Evolutionary conservation across 2,329 filamentous ascomycete species (phyloP).

Genomic region (Aureobasidium uvarum): DNA sequence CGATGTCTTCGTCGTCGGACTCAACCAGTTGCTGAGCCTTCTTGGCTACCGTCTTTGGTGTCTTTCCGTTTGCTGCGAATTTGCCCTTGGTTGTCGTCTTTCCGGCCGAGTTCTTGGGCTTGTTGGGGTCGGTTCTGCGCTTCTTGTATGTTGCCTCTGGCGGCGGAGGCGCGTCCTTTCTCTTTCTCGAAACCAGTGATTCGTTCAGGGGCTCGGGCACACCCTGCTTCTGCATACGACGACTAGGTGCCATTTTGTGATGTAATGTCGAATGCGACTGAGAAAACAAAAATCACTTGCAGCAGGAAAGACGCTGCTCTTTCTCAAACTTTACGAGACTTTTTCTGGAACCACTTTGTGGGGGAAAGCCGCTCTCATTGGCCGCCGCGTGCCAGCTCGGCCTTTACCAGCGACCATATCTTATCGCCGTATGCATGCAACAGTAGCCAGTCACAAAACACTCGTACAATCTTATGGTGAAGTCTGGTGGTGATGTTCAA

Average conservation of each 20-base stretch:
- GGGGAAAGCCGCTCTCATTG: constrained; percentile 6
- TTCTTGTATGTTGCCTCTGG: constrained; percentile 62
- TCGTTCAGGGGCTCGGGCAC: constrained; percentile 80
- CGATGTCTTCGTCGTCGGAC: constrained; percentile 28
- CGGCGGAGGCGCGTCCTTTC: constrained; percentile 63
- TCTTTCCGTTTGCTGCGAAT: constrained; percentile 31
- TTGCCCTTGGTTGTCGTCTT: constrained; percentile 35
- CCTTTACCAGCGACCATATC: not conserved
- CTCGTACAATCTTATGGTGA: too few species aligned
- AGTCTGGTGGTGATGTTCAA: not conserved
- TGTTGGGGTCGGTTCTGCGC: constrained; percentile 52
- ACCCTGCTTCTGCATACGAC: constrained; percentile 95
- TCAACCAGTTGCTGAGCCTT: constrained; percentile 28
- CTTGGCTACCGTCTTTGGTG: constrained; percentile 39
- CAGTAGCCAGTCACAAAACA: not conserved
- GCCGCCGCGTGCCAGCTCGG: not conserved
- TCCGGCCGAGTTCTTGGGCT: constrained; percentile 42
- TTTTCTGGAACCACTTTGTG: constrained; percentile 11
- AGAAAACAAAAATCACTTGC: constrained; percentile 2
- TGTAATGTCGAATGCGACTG: constrained; percentile 10
- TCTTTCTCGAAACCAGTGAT: constrained; percentile 71
- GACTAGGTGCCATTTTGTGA: constrained; percentile 75
- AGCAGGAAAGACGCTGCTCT: not conserved
- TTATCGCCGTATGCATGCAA: constrained; percentile 3
- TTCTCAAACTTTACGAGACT: constrained; percentile 8